Evolutionary conservation across 2,329 filamentous ascomycete species (phyloP), one percentile per base, ranked within the genome.

Genomic region (Pseudogymnoascus sp.): DNA sequence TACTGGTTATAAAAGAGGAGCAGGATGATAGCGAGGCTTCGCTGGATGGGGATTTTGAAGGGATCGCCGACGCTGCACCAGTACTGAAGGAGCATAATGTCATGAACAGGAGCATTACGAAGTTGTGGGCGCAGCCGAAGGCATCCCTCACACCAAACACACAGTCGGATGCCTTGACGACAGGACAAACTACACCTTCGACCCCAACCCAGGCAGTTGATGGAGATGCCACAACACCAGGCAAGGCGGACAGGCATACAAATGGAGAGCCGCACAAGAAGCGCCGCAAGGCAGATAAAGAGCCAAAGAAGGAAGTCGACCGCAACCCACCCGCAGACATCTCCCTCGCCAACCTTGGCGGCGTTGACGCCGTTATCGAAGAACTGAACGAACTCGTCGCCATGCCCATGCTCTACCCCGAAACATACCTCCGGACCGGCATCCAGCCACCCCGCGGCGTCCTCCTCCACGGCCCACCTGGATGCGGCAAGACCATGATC

Each of bases 401-500:
- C 42, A 80, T 91, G 67, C 91, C 91, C 1, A 84, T 96, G 72
- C 81, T 86, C 16, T 81, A 81, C 31, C 86, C 89, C 0, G 81
- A 87, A 67, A 81, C 85, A 59, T 93, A 89, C 69, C 76, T 82
- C 37, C 78, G 81, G 16, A 84, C 85, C 35, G 85, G 86, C 26
- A 82, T 90, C 50, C 86, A 89, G 37, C 86, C 89, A 42, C 86
- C 88, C 37, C 84, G 88, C 56, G 89, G 90, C 65, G 86, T 96
- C 14, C 76, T 96, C 24, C 80, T 96, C 4, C 89, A 96, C 74
- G 91, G 91, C 0, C 91, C 91, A 0, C 90, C 91, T 2, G 91
- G 91, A 26, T 95, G 91, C 71, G 91, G 91, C 68, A 96, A 96
- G 75, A 96, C 91, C 0, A 87, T 90, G 79, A 86, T 96, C 64